phyloP scores from a whole-genome alignment of 176 grass and related monocot species.

The Ensete glaucum region DNA sequence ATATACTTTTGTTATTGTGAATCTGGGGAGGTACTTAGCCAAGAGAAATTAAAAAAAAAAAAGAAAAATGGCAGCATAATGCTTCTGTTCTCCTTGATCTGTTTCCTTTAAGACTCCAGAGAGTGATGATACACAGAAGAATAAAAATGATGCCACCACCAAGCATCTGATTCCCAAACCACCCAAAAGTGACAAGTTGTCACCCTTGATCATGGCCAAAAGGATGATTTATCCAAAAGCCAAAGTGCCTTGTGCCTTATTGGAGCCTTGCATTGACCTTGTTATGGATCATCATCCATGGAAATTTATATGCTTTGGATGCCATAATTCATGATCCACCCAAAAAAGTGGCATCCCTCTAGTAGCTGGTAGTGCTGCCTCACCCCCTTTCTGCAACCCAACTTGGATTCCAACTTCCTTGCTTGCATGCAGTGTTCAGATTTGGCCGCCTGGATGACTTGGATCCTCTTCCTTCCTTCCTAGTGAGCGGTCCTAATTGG shows the following conservation, averaged over 20 bases:
- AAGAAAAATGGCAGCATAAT: too few species aligned
- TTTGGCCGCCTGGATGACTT: neutral
- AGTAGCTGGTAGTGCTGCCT: neutral
- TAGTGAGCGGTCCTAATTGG: neutral
- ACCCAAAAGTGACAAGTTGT: neutral
- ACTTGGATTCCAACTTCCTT: slow-evolving; percentile 6
- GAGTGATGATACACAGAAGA: too few species aligned
- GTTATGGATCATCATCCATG: neutral
- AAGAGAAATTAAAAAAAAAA: too few species aligned
- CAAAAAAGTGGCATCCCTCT: neutral
- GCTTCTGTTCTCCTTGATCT: too few species aligned
- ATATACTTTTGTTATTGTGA: too few species aligned
- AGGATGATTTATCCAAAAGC: too few species aligned
- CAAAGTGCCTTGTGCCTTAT: neutral
- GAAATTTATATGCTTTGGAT: neutral
- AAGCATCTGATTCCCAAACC: too few species aligned
- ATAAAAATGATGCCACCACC: too few species aligned
- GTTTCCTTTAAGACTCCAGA: too few species aligned
- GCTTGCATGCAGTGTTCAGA: slow-evolving; percentile 3
- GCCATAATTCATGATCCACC: slow-evolving; percentile 1
- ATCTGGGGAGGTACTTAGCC: too few species aligned
- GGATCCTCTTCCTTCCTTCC: neutral
- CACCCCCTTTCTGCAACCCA: neutral
- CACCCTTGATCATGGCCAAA: neutral
- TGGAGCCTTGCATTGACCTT: neutral